phyloP scores from a whole-genome alignment of 2,329 filamentous ascomycete species.

The Epichloe gansuensis region DNA sequence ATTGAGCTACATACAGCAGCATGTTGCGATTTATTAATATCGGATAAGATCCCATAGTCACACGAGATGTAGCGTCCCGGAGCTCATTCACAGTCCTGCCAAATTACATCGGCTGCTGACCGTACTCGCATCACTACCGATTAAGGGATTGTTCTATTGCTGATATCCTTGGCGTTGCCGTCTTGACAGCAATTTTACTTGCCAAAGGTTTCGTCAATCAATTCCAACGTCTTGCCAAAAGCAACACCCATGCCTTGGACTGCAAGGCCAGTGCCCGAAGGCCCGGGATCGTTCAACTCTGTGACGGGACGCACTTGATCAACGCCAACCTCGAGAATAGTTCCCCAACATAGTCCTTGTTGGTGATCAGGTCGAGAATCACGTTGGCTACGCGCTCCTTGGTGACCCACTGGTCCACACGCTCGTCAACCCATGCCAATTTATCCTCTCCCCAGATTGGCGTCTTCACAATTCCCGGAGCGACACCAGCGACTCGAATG shows the following conservation, averaged over 20 bases:
- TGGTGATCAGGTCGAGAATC: conserved; percentile 23
- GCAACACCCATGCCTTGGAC: not conserved
- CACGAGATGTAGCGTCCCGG: too few species aligned
- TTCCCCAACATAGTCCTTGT: conserved; percentile 15
- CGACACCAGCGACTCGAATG: conserved; percentile 22
- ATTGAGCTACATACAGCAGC: too few species aligned
- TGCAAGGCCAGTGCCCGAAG: not conserved
- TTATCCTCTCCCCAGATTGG: conserved; percentile 28
- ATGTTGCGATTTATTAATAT: too few species aligned
- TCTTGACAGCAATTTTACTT: not conserved
- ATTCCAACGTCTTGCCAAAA: not conserved
- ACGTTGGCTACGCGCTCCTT: conserved; percentile 23
- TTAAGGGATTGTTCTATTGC: too few species aligned
- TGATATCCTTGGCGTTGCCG: too few species aligned
- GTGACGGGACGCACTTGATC: conserved; percentile 3
- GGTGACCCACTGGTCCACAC: conserved; percentile 20
- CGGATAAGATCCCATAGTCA: too few species aligned
- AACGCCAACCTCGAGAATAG: conserved; percentile 7
- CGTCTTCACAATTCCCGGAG: conserved; percentile 24
- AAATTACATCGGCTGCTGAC: conserved; percentile 11
- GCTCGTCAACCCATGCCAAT: conserved; percentile 16
- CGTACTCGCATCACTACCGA: too few species aligned
- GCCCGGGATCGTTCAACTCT: conserved; percentile 7
- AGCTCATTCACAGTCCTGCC: conserved; percentile 5
- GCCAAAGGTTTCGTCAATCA: conserved; percentile 2